phyloP scores from a whole-genome alignment of 2,329 filamentous ascomycete species.

The Hysterium pulicare region DNA sequence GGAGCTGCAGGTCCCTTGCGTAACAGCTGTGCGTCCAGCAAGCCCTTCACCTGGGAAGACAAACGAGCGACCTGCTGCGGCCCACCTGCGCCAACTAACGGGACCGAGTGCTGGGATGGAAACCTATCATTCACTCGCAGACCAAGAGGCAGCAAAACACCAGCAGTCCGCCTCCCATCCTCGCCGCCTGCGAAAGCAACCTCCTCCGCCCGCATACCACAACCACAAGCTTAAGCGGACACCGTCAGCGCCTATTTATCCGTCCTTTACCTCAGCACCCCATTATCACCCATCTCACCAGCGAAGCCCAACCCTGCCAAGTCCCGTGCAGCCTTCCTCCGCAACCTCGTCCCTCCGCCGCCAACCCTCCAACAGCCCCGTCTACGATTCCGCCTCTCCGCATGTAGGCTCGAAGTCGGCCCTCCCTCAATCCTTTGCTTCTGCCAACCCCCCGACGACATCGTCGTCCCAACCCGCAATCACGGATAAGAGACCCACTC shows the following conservation, averaged over 20 bases:
- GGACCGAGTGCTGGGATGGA: slow-evolving; percentile 1
- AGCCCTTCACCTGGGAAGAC: not conserved
- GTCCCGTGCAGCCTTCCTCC: slow-evolving; percentile 3
- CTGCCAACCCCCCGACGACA: not conserved
- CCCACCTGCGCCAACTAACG: not conserved
- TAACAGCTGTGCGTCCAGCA: slow-evolving; percentile 2
- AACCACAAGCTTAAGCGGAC: slow-evolving; percentile 17
- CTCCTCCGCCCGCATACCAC: slow-evolving; percentile 20
- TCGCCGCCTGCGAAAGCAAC: slow-evolving; percentile 15
- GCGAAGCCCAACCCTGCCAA: slow-evolving; percentile 6
- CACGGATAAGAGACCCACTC: slow-evolving; percentile 9
- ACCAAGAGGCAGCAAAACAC: slow-evolving; percentile 2
- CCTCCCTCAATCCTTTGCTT: slow-evolving; percentile 1
- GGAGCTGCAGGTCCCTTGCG: not conserved
- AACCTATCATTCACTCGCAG: slow-evolving; percentile 2
- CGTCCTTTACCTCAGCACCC: slow-evolving; percentile 14
- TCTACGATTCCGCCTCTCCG: slow-evolving; percentile 1
- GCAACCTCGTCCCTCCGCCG: slow-evolving; percentile 6
- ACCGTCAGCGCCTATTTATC: slow-evolving; percentile 26
- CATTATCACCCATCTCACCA: slow-evolving; percentile 5
- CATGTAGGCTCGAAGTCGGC: slow-evolving; percentile 1
- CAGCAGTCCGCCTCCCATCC: slow-evolving; percentile 2
- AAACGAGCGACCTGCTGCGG: not conserved
- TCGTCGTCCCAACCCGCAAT: slow-evolving; percentile 1
- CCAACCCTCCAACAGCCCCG: not conserved